Percentiles rank a stretch among this genome's conserved stretches.
Conservation (phyloP, 2,329 filamentous ascomycete species). For the Exophiala lecanii-corni region DNA sequence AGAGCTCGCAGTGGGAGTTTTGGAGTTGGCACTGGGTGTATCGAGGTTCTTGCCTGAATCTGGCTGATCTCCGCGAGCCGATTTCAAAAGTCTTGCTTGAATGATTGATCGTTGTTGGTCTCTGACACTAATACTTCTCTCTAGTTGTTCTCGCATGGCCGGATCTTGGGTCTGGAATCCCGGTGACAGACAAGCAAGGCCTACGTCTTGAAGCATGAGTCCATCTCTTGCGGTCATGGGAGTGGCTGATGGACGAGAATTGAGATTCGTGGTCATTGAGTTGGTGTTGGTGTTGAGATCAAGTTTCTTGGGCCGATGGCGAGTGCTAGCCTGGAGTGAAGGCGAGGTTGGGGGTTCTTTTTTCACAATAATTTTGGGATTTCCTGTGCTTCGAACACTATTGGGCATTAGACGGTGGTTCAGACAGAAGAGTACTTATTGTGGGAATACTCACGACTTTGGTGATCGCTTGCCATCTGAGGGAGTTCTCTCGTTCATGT, state of each 20-base stretch:
- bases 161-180: constrained; percentile 96
- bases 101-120: constrained; percentile 95
- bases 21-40: constrained; percentile 36
- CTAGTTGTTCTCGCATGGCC: constrained; percentile 91
- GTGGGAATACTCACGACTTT: constrained; percentile 43
- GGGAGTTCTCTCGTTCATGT: constrained; percentile 27
- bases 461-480: constrained; percentile 51
- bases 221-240: constrained; percentile 72
- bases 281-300: constrained; percentile 60
- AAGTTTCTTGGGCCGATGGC: constrained; percentile 71
- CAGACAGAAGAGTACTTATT: constrained; percentile 24
- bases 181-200: constrained; percentile 87
- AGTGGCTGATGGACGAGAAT: constrained; percentile 57
- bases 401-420: constrained; percentile 18
- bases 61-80: constrained; percentile 70
- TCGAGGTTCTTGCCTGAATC: constrained; percentile 54
- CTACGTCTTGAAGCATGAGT: constrained; percentile 82
- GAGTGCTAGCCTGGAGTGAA: constrained; percentile 62
- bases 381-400: constrained; percentile 44
- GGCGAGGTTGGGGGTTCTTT: constrained; percentile 86
- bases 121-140: constrained; percentile 86
- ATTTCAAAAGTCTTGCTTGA: constrained; percentile 82
- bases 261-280: constrained; percentile 35
- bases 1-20: constrained; percentile 61
- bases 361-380: constrained; percentile 87